Base-by-base conservation (phyloP, 164 flowering plant genomes). In the Kalanchoe fedtschenkoi region DNA sequence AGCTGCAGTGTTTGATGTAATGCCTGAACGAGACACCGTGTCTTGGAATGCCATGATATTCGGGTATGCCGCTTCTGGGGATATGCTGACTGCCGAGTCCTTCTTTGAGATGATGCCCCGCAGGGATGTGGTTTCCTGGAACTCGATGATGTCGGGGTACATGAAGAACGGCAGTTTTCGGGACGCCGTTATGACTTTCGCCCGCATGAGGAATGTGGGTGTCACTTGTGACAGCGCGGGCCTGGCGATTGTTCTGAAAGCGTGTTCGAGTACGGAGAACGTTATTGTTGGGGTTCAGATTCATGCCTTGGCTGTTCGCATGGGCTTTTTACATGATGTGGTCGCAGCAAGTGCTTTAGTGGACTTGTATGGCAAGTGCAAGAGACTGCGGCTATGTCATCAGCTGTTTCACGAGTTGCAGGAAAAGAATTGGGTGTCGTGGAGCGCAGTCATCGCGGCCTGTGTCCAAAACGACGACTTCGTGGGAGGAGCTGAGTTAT, bases 391-490 rank as follows among this genome's bases (percentile, higher is more conserved):
- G 13, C 71, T 71, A 19, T 76, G 87, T 3, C 29, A 71, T 41
- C 55, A 33, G 58, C 67, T 82, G 26, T 89, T 89, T 65, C 5
- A 28, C 53, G 75, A 72, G 58, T 72, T 85, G 79, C 85, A 82
- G 1, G 78, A 78, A 44, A 81, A 72, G 67, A 89, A 89, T 66
- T 77, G 71, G 82, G 86, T 89, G 53, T 81, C 83, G 15, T 89
- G 97, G 97, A 85, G 95, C 65, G 90, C 97, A 13, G 26, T 78
- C 2, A 87, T 89, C 35, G 91, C 88, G 14, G 87, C 88, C 62
- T 79, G 78, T 71, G 81, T 79, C 63, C 91, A 81, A 53, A 85
- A 85, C 69, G 66, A 72, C 44, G 69, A 63, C 29, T 53, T 75
- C 39, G 1, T 75, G 21, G 43, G 66, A 54, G 84, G 83, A 15